A percentile compares a stretch with the other conserved stretches of the same genome.
Evolutionary conservation across 2,329 filamentous ascomycete genomes (phyloP).

Genomic region (Chaetomium globosum): DNA sequence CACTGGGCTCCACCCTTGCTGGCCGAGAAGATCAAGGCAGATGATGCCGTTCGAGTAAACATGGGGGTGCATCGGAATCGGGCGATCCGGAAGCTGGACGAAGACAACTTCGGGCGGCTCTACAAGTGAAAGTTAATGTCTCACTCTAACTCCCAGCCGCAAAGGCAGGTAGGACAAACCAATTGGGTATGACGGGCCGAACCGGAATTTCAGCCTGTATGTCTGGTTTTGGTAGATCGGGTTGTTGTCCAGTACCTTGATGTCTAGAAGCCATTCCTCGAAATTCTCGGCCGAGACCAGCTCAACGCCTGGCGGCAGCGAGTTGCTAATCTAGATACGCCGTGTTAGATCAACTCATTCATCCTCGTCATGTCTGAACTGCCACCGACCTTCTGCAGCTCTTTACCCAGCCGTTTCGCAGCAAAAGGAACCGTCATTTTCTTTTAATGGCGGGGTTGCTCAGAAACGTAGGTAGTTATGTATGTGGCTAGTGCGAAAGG

Average conservation of each 20-base stretch:
- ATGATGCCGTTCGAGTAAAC: slow-evolving; percentile 99
- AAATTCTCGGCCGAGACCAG: slow-evolving; percentile 81
- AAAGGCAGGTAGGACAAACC: slow-evolving; percentile 56
- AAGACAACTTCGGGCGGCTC: slow-evolving; percentile 96
- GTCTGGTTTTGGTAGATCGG: slow-evolving; percentile 80
- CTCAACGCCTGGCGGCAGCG: slow-evolving; percentile 69
- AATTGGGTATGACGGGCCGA: slow-evolving; percentile 84
- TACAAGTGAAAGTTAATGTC: slow-evolving; percentile 43
- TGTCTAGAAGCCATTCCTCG: slow-evolving; percentile 89
- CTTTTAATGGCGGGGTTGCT: background rate
- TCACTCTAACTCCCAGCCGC: background rate
- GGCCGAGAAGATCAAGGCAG: slow-evolving; percentile 87
- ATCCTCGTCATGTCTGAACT: background rate
- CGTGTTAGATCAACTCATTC: slow-evolving; percentile 5
- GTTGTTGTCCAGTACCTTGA: slow-evolving; percentile 85
- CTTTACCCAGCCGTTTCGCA: slow-evolving; percentile 58
- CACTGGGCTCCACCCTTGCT: slow-evolving; percentile 90
- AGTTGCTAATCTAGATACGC: slow-evolving; percentile 54
- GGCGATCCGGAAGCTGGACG: slow-evolving; percentile 62
- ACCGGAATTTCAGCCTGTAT: slow-evolving; percentile 86
- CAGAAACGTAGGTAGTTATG: background rate
- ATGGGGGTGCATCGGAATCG: slow-evolving; percentile 93
- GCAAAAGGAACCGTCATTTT: slow-evolving; percentile 27
- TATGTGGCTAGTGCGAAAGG: background rate
- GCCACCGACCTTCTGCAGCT: slow-evolving; percentile 56